Evolutionary conservation across 129 eudicot genomes (phyloP), one percentile per base, ranked within the genome.

Genomic region (Smallanthus sonchifolius): DNA sequence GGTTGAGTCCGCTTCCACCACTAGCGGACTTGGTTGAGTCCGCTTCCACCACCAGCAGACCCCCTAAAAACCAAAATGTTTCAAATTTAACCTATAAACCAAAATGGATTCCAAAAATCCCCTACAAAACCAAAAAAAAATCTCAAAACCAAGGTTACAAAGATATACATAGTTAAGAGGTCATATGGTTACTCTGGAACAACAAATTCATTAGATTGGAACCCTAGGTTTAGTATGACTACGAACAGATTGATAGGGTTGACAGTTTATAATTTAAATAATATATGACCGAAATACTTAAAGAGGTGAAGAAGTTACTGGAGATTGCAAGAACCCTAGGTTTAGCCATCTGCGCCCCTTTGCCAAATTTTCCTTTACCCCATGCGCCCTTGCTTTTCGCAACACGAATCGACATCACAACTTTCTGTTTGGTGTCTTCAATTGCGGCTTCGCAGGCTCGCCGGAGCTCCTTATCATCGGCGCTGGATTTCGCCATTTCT

Each of bases 401-500:
- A 47, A 92, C 96, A 15, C 97, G 87, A 75, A 92, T 89, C 76
- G 94, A 82, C 89, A 92, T 77, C 11, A 80, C 69, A 69, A 89
- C 74, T 77, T 83, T 85, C 78, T 92, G 96, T 74, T 85, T 89
- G 30, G 97, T 80, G 75, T 85, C 91, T 64, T 85, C 96, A 36
- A 92, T 83, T 54, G 96, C 91, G 40, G 88, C 81, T 77, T 89
- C 87, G 73, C 97, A 92, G 15, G 97, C 97, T 76, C 88, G 83
- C 63, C 86, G 84, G 1, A 92, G 85, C 87, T 92, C 96, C 56
- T 66, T 85, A 37, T 92, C 97, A 10, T 92, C 94, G 14, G 89
- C 96, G 78, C 96, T 87, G 19, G 97, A 87, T 84, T 86, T 89
- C 82, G 97, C 93, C 97, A 89, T 92, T 66, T 70, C 39, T 76